Evolutionary conservation across 768 basidiomycete genomes (phyloP).

Genomic region (Boletellus emodensis): DNA sequence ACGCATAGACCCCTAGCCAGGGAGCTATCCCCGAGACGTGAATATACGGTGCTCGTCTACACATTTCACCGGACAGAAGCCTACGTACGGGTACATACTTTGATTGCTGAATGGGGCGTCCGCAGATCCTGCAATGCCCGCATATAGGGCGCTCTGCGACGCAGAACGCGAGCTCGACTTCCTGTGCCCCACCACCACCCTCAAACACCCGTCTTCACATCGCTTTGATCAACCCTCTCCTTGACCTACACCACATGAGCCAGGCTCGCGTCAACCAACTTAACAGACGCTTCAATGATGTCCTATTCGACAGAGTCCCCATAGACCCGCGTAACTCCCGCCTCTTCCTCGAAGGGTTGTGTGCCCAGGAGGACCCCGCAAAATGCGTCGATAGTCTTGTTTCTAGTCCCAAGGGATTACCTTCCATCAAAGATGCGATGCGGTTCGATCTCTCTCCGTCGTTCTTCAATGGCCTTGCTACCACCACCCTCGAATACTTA

Average conservation of each 20-base stretch:
- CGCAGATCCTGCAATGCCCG: background rate
- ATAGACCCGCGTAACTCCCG: constrained; percentile 22
- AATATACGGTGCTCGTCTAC: background rate
- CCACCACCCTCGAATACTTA: constrained; percentile 38
- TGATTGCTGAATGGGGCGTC: constrained; percentile 3
- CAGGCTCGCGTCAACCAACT: constrained; percentile 26
- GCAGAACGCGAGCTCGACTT: constrained; percentile 1
- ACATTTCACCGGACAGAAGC: no score
- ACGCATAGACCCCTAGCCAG: background rate
- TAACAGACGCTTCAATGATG: constrained; percentile 32
- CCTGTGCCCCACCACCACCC: background rate
- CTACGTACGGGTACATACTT: no score
- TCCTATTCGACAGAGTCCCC: constrained; percentile 29
- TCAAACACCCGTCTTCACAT: background rate
- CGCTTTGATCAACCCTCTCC: background rate
- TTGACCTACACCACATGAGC: constrained; percentile 7
- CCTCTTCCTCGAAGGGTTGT: constrained; percentile 47
- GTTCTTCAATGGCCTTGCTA: constrained; percentile 44
- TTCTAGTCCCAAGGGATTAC: constrained; percentile 33
- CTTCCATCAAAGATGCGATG: constrained; percentile 41
- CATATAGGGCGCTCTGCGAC: background rate
- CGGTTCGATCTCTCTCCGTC: constrained; percentile 34
- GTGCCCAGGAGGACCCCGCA: constrained; percentile 36
- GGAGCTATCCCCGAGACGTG: background rate
- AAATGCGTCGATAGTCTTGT: constrained; percentile 38